phyloP scores from a whole-genome alignment of 2,329 filamentous ascomycete genomes.

The Sporothrix dimorphospora region DNA sequence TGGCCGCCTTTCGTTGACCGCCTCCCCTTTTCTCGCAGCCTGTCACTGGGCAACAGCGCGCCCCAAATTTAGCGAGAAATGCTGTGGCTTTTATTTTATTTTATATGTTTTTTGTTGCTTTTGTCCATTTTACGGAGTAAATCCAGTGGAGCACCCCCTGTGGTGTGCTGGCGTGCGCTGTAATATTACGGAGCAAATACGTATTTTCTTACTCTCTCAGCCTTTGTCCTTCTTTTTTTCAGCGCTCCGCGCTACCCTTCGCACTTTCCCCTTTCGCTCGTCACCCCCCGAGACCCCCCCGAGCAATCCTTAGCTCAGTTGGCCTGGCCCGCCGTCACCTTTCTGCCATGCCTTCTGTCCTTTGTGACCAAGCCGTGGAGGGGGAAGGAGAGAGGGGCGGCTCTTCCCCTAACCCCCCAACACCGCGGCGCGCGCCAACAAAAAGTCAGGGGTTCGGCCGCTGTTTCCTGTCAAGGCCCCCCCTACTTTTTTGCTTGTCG shows the following conservation, averaged over 20 bases:
- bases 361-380: no score
- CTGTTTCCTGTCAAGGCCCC: no score
- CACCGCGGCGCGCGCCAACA: not conserved
- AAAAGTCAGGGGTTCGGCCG: no score
- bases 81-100: conserved; percentile 4
- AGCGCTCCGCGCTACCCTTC: conserved; percentile 17
- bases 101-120: not conserved
- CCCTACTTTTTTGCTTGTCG: no score
- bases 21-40: not conserved
- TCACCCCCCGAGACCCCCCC: not conserved
- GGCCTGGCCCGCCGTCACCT: not conserved
- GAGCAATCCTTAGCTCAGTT: not conserved
- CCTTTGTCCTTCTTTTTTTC: not conserved
- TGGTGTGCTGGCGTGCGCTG: not conserved
- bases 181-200: not conserved
- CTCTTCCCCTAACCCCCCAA: not conserved
- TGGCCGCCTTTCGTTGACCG: conserved; percentile 6
- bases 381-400: conserved; percentile 21
- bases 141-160: not conserved
- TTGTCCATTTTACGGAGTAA: not conserved
- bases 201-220: not conserved
- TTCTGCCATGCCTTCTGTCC: conserved; percentile 9
- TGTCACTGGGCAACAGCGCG: not conserved
- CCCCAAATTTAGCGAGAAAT: not conserved
- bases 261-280: conserved; percentile 11